Percentiles rank a stretch among this genome's conserved stretches.
phyloP scores from a whole-genome alignment of 1,139 yeast genomes.

The Saccharomycopsis crataegensis region DNA sequence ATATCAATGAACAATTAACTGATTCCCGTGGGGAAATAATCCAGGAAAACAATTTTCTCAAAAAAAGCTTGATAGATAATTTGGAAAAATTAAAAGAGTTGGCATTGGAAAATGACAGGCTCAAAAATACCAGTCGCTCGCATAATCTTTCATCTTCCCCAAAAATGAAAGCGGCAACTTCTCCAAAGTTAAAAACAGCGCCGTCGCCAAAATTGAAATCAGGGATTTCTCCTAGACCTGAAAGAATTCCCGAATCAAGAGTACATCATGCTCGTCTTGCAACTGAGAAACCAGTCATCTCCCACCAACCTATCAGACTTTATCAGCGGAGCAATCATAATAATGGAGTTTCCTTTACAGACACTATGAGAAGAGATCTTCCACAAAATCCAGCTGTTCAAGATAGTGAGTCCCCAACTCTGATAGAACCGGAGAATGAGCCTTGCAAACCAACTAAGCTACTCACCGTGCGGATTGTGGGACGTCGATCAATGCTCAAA shows the following conservation, averaged over 20 bases:
- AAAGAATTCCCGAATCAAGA: not conserved
- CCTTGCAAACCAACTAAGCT: not conserved
- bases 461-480: slow-evolving; percentile 16
- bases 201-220: not conserved
- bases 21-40: not conserved
- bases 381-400: not conserved
- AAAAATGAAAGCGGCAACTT: not conserved
- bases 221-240: not conserved
- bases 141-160: not conserved
- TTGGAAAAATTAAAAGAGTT: slow-evolving; percentile 3
- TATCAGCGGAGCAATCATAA: not conserved
- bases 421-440: not conserved
- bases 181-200: not conserved
- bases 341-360: not conserved
- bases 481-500: slow-evolving; percentile 10
- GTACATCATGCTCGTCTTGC: not conserved
- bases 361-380: not conserved
- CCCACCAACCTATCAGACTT: not conserved
- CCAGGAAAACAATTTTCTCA: slow-evolving; percentile 4
- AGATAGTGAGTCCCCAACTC: not conserved
- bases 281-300: not conserved
- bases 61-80: slow-evolving; percentile 5
- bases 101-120: slow-evolving; percentile 2
- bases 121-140: not conserved
- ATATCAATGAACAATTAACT: not conserved